Conservation (phyloP, 805 yeast genomes). For the Scheffersomyces stipitis region DNA sequence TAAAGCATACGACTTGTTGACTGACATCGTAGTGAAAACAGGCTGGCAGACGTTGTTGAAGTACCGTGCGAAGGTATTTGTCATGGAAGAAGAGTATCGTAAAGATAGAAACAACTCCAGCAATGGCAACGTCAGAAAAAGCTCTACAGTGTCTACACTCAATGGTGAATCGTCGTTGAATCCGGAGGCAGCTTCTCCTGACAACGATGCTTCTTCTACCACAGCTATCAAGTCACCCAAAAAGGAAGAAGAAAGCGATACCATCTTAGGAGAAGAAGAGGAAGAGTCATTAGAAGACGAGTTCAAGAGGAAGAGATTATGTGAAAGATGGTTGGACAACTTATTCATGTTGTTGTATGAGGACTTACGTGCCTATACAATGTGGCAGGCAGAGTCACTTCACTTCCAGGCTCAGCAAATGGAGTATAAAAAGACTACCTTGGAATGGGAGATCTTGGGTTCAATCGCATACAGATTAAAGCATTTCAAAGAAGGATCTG, state of each 20-base stretch:
- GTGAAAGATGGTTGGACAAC: slow-evolving; percentile 76
- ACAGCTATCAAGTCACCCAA: slow-evolving; percentile 38
- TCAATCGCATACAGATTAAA: slow-evolving; percentile 80
- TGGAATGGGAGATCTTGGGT: slow-evolving; percentile 94
- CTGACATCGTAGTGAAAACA: slow-evolving; percentile 44
- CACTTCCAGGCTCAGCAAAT: slow-evolving; percentile 88
- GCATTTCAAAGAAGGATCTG: slow-evolving; percentile 83
- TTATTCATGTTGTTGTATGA: slow-evolving; percentile 67
- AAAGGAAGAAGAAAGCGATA: slow-evolving; percentile 12
- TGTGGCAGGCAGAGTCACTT: slow-evolving; percentile 90
- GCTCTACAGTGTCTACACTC: slow-evolving; percentile 10
- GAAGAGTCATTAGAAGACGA: slow-evolving; percentile 32
- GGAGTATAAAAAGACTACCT: slow-evolving; percentile 70
- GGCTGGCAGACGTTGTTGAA: slow-evolving; percentile 48
- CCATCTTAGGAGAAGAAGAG: slow-evolving; percentile 5
- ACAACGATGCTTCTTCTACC: slow-evolving; percentile 36
- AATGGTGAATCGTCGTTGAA: slow-evolving; percentile 9
- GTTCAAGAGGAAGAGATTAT: slow-evolving; percentile 61
- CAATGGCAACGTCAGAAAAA: slow-evolving; percentile 11
- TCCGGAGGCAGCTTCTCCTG: slow-evolving; percentile 2
- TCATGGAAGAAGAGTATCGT: slow-evolving; percentile 49
- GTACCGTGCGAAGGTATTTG: slow-evolving; percentile 47
- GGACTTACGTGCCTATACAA: slow-evolving; percentile 77
- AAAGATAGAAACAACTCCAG: slow-evolving; percentile 30
- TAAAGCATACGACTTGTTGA: slow-evolving; percentile 45